phyloP scores from a whole-genome alignment of 106 monocot genomes.

The Iris macrosiphon region DNA sequence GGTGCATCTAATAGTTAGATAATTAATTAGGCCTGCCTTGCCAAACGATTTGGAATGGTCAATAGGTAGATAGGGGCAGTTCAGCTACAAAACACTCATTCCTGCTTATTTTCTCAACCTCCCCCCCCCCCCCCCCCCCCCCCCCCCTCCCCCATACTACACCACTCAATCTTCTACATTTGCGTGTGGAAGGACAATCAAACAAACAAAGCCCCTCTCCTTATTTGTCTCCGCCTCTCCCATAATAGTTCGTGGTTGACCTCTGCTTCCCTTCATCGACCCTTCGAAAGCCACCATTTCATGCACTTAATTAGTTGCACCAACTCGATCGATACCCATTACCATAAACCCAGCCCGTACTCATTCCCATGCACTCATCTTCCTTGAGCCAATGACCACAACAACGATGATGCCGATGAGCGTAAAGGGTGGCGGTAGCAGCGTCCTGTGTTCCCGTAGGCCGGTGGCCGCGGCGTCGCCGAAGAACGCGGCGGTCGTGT shows the following conservation, averaged over 20 bases:
- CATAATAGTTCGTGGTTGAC: conserved; percentile 5
- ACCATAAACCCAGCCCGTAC: background rate
- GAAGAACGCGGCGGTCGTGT: background rate
- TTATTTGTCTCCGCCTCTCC: conserved; percentile 13
- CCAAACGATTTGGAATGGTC: too few relatives aligned
- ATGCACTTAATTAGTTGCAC: background rate
- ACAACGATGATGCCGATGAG: background rate
- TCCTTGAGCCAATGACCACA: background rate
- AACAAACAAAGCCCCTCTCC: background rate
- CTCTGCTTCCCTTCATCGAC: background rate
- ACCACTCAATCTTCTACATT: conserved; percentile 7
- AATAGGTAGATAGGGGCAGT: background rate
- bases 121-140: background rate
- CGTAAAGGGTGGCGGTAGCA: background rate
- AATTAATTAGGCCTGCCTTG: too few relatives aligned
- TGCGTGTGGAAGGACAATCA: conserved; percentile 8
- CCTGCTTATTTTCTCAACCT: conserved; percentile 1
- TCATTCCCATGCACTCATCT: background rate
- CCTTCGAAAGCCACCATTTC: background rate
- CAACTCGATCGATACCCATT: background rate
- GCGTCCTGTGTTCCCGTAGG: background rate
- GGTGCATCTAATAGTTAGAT: too few relatives aligned
- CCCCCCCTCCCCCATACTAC: background rate
- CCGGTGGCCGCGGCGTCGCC: background rate
- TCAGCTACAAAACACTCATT: background rate